These are phyloP conservation scores for Naganishia sp. DNA, from an alignment of 1,284 basidiomycete species.

Conservation along the genomic window DNA sequence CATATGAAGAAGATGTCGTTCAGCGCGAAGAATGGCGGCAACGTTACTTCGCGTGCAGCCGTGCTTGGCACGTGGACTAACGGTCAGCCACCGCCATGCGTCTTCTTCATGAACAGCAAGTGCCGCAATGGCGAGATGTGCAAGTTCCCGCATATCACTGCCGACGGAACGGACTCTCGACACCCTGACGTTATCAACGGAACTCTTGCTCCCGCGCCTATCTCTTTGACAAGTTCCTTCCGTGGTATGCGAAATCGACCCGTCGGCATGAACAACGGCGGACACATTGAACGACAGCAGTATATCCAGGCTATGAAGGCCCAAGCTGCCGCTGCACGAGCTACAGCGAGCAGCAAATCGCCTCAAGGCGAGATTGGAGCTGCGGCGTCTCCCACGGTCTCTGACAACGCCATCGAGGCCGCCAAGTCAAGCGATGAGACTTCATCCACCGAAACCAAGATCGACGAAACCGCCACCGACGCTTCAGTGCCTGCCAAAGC, in stretches of 20 bases:
- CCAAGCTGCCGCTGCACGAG: conserved; percentile 25
- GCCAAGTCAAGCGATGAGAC: conserved; percentile 32
- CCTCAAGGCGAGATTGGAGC: neutral
- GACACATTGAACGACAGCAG: conserved; percentile 27
- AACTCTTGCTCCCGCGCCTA: conserved; percentile 45
- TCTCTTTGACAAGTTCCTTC: conserved; percentile 23
- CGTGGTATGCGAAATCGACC: conserved; percentile 25
- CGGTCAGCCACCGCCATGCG: conserved; percentile 52
- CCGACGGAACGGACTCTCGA: conserved; percentile 50
- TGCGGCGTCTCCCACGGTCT: neutral
- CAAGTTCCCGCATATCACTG: conserved; percentile 53
- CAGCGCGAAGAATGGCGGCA: conserved; percentile 33
- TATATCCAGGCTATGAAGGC: conserved; percentile 31
- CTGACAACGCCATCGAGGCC: conserved; percentile 12
- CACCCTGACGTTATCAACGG: conserved; percentile 53
- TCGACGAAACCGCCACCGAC: conserved; percentile 23
- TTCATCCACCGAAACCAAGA: conserved; percentile 25
- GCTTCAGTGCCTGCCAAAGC: conserved; percentile 14
- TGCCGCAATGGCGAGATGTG: conserved; percentile 54
- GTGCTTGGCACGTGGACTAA: conserved; percentile 50
- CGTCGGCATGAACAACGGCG: conserved; percentile 2
- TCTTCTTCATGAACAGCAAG: conserved; percentile 52
- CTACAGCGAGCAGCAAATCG: neutral
- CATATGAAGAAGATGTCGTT: conserved; percentile 30
- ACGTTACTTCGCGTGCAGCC: conserved; percentile 29